Conservation (phyloP, 179 eudicot species). For the Spinacia oleracea region DNA sequence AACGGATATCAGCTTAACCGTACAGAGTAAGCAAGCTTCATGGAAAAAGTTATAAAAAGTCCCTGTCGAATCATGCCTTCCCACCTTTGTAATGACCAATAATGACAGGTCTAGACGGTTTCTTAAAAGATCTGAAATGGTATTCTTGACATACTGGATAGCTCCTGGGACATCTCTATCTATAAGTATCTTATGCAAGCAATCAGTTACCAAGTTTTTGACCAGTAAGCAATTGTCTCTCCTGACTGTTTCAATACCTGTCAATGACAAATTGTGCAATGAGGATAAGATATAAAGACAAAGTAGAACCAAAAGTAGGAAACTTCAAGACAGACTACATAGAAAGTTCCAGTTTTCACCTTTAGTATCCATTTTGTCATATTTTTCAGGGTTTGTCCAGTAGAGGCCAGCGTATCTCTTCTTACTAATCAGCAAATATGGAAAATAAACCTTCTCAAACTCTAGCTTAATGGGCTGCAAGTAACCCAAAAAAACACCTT, state of each 20-base stretch:
- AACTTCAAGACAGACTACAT: slow-evolving; percentile 8
- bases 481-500: not conserved
- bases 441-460: slow-evolving; percentile 98
- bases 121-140: slow-evolving; percentile 94
- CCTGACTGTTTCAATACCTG: slow-evolving; percentile 99
- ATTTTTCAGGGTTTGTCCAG: slow-evolving; percentile 87
- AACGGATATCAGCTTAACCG: slow-evolving; percentile 14
- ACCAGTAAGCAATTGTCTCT: slow-evolving; percentile 97
- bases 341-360: slow-evolving; percentile 45
- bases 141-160: slow-evolving; percentile 86
- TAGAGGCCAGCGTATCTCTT: slow-evolving; percentile 97
- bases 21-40: slow-evolving; percentile 13
- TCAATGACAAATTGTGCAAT: slow-evolving; percentile 21
- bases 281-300: not conserved
- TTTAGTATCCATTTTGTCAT: slow-evolving; percentile 99
- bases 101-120: slow-evolving; percentile 96
- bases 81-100: slow-evolving; percentile 94
- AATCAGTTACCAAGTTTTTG: slow-evolving; percentile 87
- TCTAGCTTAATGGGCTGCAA: slow-evolving; percentile 92
- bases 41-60: not conserved
- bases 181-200: slow-evolving; percentile 89
- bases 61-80: slow-evolving; percentile 8
- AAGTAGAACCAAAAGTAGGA: not conserved
- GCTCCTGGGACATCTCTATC: slow-evolving; percentile 95
- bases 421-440: slow-evolving; percentile 92